Percentiles rank a stretch among this genome's conserved stretches.
Conservation (phyloP, 805 yeast genomes). For the Candida awuae region DNA sequence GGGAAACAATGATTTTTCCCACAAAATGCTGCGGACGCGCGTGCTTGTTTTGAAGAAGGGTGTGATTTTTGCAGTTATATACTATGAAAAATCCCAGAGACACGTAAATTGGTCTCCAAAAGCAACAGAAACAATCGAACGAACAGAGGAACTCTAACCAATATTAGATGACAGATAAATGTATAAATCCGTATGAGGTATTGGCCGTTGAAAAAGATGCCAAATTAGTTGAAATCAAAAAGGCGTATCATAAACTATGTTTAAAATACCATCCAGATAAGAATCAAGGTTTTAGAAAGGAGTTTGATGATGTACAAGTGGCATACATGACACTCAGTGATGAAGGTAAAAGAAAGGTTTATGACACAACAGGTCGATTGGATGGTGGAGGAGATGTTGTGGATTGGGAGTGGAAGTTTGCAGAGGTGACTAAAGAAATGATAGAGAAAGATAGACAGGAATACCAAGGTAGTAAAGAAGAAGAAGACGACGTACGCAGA, state of each 20-base stretch:
- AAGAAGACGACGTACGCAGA: conserved; percentile 55
- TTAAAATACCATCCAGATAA: conserved; percentile 69
- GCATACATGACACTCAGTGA: conserved; percentile 67
- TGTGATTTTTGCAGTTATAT: no score
- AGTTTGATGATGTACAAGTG: conserved; percentile 65
- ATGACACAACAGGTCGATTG: conserved; percentile 66
- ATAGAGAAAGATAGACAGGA: conserved; percentile 59
- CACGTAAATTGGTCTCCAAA: no score
- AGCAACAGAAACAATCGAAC: no score
- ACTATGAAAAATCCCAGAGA: no score
- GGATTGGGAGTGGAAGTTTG: conserved; percentile 46
- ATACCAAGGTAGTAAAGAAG: conserved; percentile 59
- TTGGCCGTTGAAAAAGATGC: conserved; percentile 36
- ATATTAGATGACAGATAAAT: conserved; percentile 2
- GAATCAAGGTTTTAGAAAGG: conserved; percentile 27
- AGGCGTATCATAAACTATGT: conserved; percentile 58
- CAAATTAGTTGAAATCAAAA: conserved; percentile 50
- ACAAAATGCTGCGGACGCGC: no score
- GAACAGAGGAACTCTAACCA: no score
- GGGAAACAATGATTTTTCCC: no score
- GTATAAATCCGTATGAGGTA: conserved; percentile 46
- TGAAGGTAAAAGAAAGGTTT: conserved; percentile 42
- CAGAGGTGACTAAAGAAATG: conserved; percentile 51
- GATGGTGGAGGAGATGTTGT: conserved; percentile 34
- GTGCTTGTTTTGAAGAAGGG: no score